Conservation (phyloP, 805 yeast genomes). For the Metschnikowia cerradonensis region DNA sequence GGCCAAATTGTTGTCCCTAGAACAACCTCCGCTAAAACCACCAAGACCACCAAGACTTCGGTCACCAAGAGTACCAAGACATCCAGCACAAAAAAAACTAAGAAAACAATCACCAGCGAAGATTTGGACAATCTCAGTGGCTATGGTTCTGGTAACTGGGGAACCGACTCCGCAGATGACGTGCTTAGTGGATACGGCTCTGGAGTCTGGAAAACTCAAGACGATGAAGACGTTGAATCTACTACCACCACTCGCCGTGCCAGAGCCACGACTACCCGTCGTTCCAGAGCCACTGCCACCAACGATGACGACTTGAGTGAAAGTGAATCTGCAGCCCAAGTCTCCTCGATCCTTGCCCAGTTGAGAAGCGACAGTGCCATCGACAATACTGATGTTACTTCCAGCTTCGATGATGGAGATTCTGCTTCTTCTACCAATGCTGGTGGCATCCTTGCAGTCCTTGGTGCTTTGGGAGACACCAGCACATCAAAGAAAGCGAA, state of each 20-base stretch:
- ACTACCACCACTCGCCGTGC: neutral
- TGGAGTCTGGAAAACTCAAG: slow-evolving; percentile 1
- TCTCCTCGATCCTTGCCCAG: slow-evolving; percentile 13
- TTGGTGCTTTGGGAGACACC: slow-evolving; percentile 7
- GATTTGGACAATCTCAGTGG: neutral
- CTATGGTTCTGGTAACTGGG: neutral
- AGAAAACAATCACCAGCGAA: neutral
- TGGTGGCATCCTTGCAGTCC: slow-evolving; percentile 1
- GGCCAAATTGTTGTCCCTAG: slow-evolving; percentile 15
- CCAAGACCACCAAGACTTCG: neutral
- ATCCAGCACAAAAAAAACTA: neutral
- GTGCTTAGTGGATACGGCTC: slow-evolving; percentile 1
- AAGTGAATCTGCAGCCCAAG: slow-evolving; percentile 10
- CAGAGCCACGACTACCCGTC: neutral
- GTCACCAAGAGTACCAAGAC: neutral
- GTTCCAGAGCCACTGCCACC: neutral
- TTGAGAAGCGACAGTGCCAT: slow-evolving; percentile 6
- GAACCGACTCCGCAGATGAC: neutral
- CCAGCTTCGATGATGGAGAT: neutral
- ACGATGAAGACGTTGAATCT: neutral
- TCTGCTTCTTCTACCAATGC: neutral
- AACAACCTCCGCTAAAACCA: slow-evolving; percentile 5
- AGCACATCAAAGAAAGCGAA: slow-evolving; percentile 4
- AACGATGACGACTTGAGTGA: neutral
- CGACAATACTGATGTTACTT: neutral